phyloP scores from a whole-genome alignment of 2,329 filamentous ascomycete genomes.

The Coniochaeta prunicola region DNA sequence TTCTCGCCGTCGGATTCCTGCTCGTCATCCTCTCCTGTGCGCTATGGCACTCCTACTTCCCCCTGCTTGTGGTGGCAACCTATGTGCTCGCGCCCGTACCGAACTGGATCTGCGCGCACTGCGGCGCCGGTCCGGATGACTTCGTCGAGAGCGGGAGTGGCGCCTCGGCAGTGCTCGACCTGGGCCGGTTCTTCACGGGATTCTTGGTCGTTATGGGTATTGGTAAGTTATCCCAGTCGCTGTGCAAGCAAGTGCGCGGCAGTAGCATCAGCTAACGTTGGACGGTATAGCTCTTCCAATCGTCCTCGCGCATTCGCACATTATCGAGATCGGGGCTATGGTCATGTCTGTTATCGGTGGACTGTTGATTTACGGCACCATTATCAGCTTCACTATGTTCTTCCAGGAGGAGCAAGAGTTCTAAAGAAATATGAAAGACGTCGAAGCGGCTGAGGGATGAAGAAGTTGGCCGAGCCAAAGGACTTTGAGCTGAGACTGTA shows the following conservation, averaged over 20 bases:
- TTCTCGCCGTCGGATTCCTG: conserved; percentile 96
- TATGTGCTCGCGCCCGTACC: conserved; percentile 90
- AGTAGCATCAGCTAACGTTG: conserved; percentile 9
- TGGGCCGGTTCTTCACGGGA: conserved; percentile 88
- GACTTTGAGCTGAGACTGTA: background rate
- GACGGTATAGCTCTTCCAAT: conserved; percentile 67
- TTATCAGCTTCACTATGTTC: conserved; percentile 97
- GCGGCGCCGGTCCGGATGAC: conserved; percentile 78
- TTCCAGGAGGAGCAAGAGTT: conserved; percentile 98
- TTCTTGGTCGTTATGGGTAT: conserved; percentile 97
- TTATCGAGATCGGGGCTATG: conserved; percentile 81
- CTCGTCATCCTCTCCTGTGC: conserved; percentile 97
- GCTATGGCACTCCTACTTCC: conserved; percentile 90
- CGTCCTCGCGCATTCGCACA: conserved; percentile 76
- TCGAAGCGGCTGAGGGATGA: background rate
- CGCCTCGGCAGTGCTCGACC: conserved; percentile 65
- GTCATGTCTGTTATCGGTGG: conserved; percentile 92
- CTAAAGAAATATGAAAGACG: conserved; percentile 30
- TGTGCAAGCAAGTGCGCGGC: no score
- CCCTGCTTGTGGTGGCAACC: conserved; percentile 89
- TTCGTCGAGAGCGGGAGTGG: conserved; percentile 82
- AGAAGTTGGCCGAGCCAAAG: background rate
- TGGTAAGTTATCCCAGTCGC: conserved; percentile 53
- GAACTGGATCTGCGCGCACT: conserved; percentile 91
- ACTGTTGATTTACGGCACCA: conserved; percentile 92